Conservation (phyloP, 331 rosid genomes). For the Erythrophleum ivorense region DNA sequence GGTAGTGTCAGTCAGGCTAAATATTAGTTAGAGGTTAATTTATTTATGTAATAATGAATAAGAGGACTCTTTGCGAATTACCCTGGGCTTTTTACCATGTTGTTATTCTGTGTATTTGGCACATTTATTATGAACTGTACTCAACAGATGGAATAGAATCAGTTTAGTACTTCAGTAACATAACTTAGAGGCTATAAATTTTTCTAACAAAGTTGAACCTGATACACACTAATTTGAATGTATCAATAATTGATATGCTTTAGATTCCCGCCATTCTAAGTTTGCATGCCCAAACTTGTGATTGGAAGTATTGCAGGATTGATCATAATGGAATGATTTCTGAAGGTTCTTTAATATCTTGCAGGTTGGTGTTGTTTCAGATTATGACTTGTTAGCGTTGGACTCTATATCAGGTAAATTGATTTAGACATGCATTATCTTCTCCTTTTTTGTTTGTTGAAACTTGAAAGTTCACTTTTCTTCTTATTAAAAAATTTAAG, state of each 20-base stretch:
- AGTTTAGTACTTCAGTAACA: neutral
- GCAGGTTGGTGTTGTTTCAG: slow-evolving; percentile 89
- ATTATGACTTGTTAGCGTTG: slow-evolving; percentile 79
- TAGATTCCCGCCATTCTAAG: neutral
- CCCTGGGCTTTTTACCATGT: neutral
- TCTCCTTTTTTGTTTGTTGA: slow-evolving; percentile 4
- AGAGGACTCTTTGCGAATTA: neutral
- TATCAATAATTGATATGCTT: neutral
- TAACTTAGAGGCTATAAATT: neutral
- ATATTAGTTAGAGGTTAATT: neutral
- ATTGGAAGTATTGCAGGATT: neutral
- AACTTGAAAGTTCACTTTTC: neutral
- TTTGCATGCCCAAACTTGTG: neutral
- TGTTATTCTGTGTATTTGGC: slow-evolving; percentile 6
- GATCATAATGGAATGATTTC: slow-evolving; percentile 24
- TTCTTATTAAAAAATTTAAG: neutral
- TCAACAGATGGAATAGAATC: slow-evolving; percentile 19
- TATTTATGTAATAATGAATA: neutral
- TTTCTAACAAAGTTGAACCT: slow-evolving; percentile 23
- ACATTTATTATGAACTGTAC: neutral
- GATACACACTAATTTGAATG: neutral
- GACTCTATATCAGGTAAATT: slow-evolving; percentile 72
- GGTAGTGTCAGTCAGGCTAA: neutral
- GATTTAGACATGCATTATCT: neutral
- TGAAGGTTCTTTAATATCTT: slow-evolving; percentile 27